phyloP scores from a whole-genome alignment of 1,284 basidiomycete genomes.

The Cryptococcus maquisensis region DNA sequence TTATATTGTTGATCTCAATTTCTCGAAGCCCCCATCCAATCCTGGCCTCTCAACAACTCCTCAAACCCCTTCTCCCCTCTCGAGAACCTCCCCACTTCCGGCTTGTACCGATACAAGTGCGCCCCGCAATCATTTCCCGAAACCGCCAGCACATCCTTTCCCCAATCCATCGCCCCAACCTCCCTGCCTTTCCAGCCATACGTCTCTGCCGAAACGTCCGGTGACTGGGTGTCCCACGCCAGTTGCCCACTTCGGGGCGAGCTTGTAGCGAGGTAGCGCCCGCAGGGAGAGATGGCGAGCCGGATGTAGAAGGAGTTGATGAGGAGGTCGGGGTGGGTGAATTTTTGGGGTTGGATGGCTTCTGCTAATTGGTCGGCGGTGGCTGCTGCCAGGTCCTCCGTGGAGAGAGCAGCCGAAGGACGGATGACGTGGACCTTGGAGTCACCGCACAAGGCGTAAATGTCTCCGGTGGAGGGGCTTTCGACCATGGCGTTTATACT shows the following conservation, averaged over 20 bases:
- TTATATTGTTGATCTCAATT: no score
- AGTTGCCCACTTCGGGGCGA: conserved; percentile 39
- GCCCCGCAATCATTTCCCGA: no score
- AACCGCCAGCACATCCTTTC: conserved; percentile 37
- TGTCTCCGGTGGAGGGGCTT: conserved; percentile 35
- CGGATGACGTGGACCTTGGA: conserved; percentile 39
- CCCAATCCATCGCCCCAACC: conserved; percentile 46
- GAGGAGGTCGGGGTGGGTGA: conserved; percentile 36
- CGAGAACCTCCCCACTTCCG: no score
- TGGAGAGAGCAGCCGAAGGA: conserved; percentile 20
- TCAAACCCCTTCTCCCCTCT: no score
- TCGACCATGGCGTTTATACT: conserved; percentile 41
- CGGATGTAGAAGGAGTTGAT: conserved; percentile 42
- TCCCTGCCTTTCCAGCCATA: conserved; percentile 16
- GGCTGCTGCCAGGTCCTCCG: background rate
- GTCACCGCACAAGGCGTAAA: conserved; percentile 39
- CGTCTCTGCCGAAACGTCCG: background rate
- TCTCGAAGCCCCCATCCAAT: no score
- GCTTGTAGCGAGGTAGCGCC: conserved; percentile 40
- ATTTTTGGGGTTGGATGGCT: conserved; percentile 32
- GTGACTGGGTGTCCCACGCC: conserved; percentile 34
- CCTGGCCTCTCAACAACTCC: no score
- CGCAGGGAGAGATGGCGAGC: conserved; percentile 40
- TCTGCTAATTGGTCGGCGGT: conserved; percentile 2
- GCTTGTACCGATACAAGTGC: no score